Evolutionary conservation across 2,329 filamentous ascomycete genomes (phyloP).

Genomic region (Bipolaris oryzae): DNA sequence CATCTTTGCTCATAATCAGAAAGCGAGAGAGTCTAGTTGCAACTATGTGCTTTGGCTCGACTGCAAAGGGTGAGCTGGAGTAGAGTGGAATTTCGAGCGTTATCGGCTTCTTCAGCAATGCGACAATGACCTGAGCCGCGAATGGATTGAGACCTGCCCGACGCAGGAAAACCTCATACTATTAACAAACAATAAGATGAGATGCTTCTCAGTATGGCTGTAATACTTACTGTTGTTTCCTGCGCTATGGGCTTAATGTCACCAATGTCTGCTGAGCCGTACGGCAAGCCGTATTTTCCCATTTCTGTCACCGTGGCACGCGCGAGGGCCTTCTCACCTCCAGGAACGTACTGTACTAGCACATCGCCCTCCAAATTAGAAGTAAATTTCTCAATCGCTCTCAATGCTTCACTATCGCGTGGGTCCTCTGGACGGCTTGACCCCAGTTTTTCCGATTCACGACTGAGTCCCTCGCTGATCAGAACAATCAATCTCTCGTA

Average conservation of each 20-base stretch:
- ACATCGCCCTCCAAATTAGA: constrained; percentile 49
- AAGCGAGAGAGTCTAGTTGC: constrained; percentile 60
- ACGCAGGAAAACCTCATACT: constrained; percentile 71
- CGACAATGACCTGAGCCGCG: constrained; percentile 70
- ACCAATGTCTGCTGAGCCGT: constrained; percentile 36
- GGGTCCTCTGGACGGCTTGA: constrained; percentile 34
- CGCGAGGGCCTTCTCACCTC: constrained; percentile 51
- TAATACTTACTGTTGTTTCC: constrained; percentile 58
- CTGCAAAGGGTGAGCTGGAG: constrained; percentile 6
- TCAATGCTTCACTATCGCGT: constrained; percentile 54
- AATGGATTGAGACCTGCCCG: constrained; percentile 71
- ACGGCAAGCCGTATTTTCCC: constrained; percentile 42
- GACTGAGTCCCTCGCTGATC: constrained; percentile 57
- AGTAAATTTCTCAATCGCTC: constrained; percentile 60
- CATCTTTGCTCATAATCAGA: constrained; percentile 60
- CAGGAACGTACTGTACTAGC: constrained; percentile 47
- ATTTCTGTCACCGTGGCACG: constrained; percentile 41
- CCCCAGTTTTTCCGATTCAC: constrained; percentile 31
- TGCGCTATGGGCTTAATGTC: constrained; percentile 55
- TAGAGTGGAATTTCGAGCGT: constrained; percentile 12
- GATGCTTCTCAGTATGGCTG: not conserved
- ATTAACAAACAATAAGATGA: not conserved
- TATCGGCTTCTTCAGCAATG: constrained; percentile 36
- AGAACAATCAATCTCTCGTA: constrained; percentile 74
- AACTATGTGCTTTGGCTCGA: not conserved